A percentile compares a stretch with the other conserved stretches of the same genome.
These are phyloP conservation scores for Colletotrichum sp. DNA, from an alignment of 2,329 filamentous ascomycete genomes.

Conservation along the genomic window DNA sequence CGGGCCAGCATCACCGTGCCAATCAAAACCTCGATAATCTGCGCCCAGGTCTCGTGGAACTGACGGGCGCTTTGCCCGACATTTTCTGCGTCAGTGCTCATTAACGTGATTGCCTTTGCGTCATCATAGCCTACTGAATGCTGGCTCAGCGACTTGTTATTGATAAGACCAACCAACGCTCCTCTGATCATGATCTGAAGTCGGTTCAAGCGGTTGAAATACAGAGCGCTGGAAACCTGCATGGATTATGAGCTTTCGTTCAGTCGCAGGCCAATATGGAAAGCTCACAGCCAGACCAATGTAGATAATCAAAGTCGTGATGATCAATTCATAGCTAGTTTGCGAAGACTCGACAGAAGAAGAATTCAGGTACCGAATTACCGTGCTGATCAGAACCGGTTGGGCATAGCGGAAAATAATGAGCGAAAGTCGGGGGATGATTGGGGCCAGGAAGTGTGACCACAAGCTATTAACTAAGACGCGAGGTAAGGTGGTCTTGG, in stretches of 20 bases:
- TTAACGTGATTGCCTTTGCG: slow-evolving; percentile 5
- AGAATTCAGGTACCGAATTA: background rate
- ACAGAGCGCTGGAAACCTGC: background rate
- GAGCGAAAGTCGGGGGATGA: background rate
- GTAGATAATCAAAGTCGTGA: background rate
- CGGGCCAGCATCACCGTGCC: slow-evolving; percentile 21
- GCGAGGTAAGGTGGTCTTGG: background rate
- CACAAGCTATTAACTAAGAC: background rate
- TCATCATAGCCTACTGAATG: background rate
- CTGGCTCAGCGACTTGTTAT: background rate
- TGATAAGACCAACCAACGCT: background rate
- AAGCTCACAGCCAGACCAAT: background rate
- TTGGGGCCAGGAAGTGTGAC: background rate
- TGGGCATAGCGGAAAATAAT: slow-evolving; percentile 11
- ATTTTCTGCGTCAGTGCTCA: slow-evolving; percentile 20
- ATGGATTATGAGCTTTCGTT: background rate
- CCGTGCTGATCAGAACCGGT: background rate
- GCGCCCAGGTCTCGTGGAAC: slow-evolving; percentile 24
- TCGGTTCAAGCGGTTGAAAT: background rate
- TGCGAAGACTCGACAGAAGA: background rate
- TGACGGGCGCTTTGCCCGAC: slow-evolving; percentile 7
- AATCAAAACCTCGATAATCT: slow-evolving; percentile 20
- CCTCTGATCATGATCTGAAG: background rate
- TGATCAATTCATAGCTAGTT: background rate
- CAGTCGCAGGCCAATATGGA: too few species aligned